Evolutionary conservation across 495 filamentous ascomycete genomes (phyloP), one percentile per base, ranked within the genome.

Genomic region (Pseudomonodictys pantanalensis): DNA sequence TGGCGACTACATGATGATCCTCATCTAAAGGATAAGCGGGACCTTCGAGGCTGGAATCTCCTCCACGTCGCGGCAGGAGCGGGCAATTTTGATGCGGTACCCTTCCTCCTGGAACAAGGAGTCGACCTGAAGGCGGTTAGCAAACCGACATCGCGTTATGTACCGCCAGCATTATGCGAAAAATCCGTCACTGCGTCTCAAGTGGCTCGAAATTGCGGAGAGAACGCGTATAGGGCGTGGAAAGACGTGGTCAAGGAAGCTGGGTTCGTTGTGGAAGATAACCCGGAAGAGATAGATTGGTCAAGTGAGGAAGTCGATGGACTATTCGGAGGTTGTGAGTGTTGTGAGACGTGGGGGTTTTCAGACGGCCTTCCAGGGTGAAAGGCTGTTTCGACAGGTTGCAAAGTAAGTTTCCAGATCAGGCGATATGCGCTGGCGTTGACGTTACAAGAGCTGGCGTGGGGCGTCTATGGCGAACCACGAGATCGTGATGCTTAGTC

Each of bases 41-140:
- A 53, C 33, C 17, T 53, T 32, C 30, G 50, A 2, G 50, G 50
- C 2, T 53, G 50, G 50, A 53, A 53, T 17, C 29, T 53, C 9
- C 18, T 53, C 2, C 50, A 53, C 25, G 17, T 53, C 3, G 50
- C 50, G 2, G 50, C 50, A 7, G 50, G 50, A 20, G 2, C 2
- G 2, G 50, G 50, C 15, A 38, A 39, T 39, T 53, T 39, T 20
- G 29, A 53, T 3, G 33, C 50, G 2, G 33, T 53, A 10, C 33
- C 50, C 3, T 53, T 9, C 33, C 50, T 53, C 11, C 2, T 53
- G 2, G 3, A 53, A 23, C 29, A 39, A 41, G 50, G 50, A 24
- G 30, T 53, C 10, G 18, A 18, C 3, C 30, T 53, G 2, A 17
- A 42, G 30, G 33, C 29, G 30, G 23, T 8, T 2, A 53, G 50